Evolutionary conservation across 768 basidiomycete species (phyloP).

Genomic region (Rhodosporidiobolus odoratus): DNA sequence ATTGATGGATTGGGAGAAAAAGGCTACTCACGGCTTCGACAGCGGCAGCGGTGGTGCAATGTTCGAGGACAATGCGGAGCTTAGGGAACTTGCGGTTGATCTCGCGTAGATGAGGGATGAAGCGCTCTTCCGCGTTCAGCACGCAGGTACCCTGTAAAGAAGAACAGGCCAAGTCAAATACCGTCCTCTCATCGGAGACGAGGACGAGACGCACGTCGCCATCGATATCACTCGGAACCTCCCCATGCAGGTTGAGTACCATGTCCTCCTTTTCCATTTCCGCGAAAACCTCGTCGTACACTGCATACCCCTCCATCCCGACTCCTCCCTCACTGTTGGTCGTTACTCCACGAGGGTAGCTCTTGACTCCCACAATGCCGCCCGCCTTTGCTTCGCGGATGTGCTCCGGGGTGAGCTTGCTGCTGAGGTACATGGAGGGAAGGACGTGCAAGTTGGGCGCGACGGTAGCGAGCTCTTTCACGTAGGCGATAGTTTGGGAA

Average conservation of each 20-base stretch:
- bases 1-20: neutral
- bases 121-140: slow-evolving; percentile 83
- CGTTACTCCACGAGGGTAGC: slow-evolving; percentile 93
- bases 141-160: slow-evolving; percentile 71
- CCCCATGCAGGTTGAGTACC: slow-evolving; percentile 95
- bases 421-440: slow-evolving; percentile 94
- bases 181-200: neutral
- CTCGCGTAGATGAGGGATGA: slow-evolving; percentile 77
- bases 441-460: slow-evolving; percentile 77
- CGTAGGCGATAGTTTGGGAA: slow-evolving; percentile 67
- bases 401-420: slow-evolving; percentile 81
- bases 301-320: slow-evolving; percentile 71
- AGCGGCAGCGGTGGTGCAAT: slow-evolving; percentile 88
- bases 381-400: slow-evolving; percentile 78
- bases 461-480: slow-evolving; percentile 63
- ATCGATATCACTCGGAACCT: slow-evolving; percentile 76
- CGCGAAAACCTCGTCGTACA: slow-evolving; percentile 86
- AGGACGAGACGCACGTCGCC: slow-evolving; percentile 49
- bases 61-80: slow-evolving; percentile 92
- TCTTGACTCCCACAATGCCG: slow-evolving; percentile 86
- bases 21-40: slow-evolving; percentile 68
- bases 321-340: slow-evolving; percentile 95
- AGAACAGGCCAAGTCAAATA: no score
- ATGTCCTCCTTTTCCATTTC: slow-evolving; percentile 89
- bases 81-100: slow-evolving; percentile 77